These are phyloP conservation scores for Pneumocystis jirovecii DNA, from an alignment of 1,139 yeast genomes.

Conservation along the genomic window DNA sequence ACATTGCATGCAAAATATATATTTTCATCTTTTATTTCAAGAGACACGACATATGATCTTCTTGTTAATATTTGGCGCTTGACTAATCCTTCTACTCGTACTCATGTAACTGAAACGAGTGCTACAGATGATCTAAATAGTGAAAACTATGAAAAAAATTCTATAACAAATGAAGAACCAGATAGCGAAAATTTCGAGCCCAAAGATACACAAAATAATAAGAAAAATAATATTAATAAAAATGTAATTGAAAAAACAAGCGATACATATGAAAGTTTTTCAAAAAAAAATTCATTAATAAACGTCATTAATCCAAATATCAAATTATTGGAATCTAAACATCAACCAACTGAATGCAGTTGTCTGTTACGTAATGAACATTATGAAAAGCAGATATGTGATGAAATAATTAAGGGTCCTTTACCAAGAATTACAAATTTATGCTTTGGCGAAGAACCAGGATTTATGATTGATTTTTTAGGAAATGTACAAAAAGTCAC, in stretches of 20 bases:
- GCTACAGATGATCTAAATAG: constrained; percentile 17
- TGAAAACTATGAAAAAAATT: constrained; percentile 16
- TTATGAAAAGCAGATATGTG: constrained; percentile 46
- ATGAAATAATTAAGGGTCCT: constrained; percentile 57
- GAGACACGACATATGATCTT: constrained; percentile 64
- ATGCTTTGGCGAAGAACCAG: constrained; percentile 59
- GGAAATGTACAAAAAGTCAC: constrained; percentile 56
- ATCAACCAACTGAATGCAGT: constrained; percentile 37
- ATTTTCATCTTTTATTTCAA: constrained; percentile 75
- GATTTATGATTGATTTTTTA: constrained; percentile 38
- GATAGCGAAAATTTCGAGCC: constrained; percentile 16
- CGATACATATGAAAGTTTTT: neutral
- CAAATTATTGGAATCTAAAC: constrained; percentile 38
- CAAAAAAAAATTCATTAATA: constrained; percentile 1
- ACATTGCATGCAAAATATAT: constrained; percentile 43
- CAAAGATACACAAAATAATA: constrained; percentile 15
- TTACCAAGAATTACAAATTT: constrained; percentile 59
- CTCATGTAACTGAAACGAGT: constrained; percentile 23
- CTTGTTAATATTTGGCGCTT: constrained; percentile 30
- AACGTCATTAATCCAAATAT: constrained; percentile 1
- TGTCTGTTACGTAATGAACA: constrained; percentile 37
- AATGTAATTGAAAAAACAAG: neutral
- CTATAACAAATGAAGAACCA: neutral
- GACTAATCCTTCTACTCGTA: constrained; percentile 25
- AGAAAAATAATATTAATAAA: constrained; percentile 16